Conservation (phyloP, 306 rosid species). For the Lathyrus tuberosus region DNA sequence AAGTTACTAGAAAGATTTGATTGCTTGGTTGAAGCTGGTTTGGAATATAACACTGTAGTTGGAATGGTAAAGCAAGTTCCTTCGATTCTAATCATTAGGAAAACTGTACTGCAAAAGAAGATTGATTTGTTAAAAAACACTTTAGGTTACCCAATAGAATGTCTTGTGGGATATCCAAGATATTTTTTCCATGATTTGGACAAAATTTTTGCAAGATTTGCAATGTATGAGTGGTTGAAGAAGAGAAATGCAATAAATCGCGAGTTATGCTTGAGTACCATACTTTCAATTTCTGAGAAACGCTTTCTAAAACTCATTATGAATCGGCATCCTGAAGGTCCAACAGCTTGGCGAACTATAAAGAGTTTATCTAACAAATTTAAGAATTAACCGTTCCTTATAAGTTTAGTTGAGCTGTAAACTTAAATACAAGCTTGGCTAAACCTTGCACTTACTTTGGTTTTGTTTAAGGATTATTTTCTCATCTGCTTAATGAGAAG, state of each 20-base stretch:
- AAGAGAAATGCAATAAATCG: constrained; percentile 61
- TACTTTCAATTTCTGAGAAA: constrained; percentile 59
- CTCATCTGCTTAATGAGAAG: background rate
- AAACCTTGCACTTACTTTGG: constrained; percentile 24
- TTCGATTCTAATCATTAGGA: constrained; percentile 61
- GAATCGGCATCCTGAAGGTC: constrained; percentile 74
- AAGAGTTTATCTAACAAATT: constrained; percentile 41
- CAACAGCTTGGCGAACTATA: constrained; percentile 57
- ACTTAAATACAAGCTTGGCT: background rate
- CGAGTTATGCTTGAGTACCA: constrained; percentile 57
- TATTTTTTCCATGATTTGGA: constrained; percentile 65
- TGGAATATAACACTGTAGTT: constrained; percentile 58
- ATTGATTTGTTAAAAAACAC: constrained; percentile 52
- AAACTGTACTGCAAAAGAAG: constrained; percentile 59
- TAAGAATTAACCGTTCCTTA: constrained; percentile 26
- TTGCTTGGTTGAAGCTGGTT: constrained; percentile 80
- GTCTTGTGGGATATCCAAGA: constrained; percentile 56
- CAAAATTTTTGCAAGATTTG: constrained; percentile 55
- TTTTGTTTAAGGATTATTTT: background rate
- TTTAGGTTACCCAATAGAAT: constrained; percentile 68
- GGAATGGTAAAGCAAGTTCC: constrained; percentile 64
- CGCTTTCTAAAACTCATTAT: constrained; percentile 65
- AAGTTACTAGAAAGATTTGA: constrained; percentile 83
- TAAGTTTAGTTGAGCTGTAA: constrained; percentile 16
- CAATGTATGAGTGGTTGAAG: constrained; percentile 75